A percentile compares a stretch with the other conserved stretches of the same genome.
Conservation (phyloP, 805 yeast genomes). For the Yarrowia divulgata region DNA sequence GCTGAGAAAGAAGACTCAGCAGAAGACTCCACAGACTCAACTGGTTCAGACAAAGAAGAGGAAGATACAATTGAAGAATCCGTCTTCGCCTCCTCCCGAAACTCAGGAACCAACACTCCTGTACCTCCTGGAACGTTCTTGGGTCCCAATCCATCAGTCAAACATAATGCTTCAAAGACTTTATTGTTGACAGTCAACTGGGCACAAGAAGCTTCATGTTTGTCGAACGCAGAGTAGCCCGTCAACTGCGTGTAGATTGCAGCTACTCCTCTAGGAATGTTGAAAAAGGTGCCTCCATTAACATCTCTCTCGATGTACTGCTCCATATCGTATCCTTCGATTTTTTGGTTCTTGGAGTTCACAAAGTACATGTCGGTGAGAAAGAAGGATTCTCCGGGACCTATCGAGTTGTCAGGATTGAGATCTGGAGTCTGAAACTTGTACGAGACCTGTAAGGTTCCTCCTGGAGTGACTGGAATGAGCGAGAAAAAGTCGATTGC, state of each 20-base stretch:
- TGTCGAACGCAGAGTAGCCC: neutral
- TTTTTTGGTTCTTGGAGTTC: no score
- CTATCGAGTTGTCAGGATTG: neutral
- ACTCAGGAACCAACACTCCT: neutral
- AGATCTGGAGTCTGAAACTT: neutral
- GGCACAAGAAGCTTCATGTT: neutral
- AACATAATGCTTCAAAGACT: neutral
- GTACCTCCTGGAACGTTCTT: neutral
- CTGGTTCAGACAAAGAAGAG: no score
- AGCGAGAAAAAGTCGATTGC: neutral
- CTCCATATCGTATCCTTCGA: no score
- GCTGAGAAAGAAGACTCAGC: no score
- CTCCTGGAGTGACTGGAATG: neutral
- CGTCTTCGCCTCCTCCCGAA: no score
- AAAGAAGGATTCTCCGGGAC: neutral
- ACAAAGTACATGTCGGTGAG: slow-evolving; percentile 1
- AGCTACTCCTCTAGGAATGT: no score
- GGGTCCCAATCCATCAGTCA: neutral
- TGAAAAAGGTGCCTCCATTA: no score
- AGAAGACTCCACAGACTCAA: no score
- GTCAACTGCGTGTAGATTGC: neutral
- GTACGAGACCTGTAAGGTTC: neutral
- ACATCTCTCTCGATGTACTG: no score
- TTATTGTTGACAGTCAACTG: neutral
- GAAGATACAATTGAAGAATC: no score